A percentile compares a stretch with the other conserved stretches of the same genome.
Evolutionary conservation across 257 asterid species (phyloP).

Genomic region (Prunella vulgaris): DNA sequence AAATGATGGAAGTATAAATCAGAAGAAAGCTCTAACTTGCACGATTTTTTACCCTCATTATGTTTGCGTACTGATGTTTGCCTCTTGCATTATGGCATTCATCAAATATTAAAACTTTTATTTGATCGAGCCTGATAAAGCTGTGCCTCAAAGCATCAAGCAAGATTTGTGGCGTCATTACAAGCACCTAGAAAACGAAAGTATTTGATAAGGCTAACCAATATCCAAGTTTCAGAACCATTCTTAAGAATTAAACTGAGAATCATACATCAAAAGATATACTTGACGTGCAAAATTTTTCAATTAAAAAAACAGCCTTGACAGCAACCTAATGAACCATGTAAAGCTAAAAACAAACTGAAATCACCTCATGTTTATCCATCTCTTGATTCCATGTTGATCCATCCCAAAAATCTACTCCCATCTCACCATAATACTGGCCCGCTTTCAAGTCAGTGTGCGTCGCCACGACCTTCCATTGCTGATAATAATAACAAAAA

Average conservation of each 20-base stretch:
- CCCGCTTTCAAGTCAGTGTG: conserved; percentile 79
- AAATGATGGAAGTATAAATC: not conserved
- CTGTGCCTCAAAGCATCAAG: conserved; percentile 70
- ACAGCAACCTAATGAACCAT: not conserved
- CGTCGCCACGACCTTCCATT: conserved; percentile 42
- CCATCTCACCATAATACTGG: conserved; percentile 65
- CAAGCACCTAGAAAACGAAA: conserved; percentile 67
- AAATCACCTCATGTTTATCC: conserved; percentile 42
- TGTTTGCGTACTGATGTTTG: conserved; percentile 55
- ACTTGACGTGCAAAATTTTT: not conserved
- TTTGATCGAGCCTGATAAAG: conserved; percentile 44
- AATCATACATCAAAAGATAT: not conserved
- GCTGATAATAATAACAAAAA: conserved; percentile 41
- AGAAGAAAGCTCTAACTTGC: not conserved
- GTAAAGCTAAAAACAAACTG: not conserved
- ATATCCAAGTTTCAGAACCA: not conserved
- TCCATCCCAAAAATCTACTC: conserved; percentile 75
- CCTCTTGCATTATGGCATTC: conserved; percentile 89
- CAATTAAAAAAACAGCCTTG: not conserved
- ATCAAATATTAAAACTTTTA: conserved; percentile 73
- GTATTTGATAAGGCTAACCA: not conserved
- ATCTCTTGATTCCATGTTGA: conserved; percentile 47
- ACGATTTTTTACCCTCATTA: conserved; percentile 57
- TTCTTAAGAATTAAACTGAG: not conserved
- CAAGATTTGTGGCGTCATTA: conserved; percentile 80